phyloP scores from a whole-genome alignment of 495 filamentous ascomycete species.

The Staphylotrichum tortipilum region DNA sequence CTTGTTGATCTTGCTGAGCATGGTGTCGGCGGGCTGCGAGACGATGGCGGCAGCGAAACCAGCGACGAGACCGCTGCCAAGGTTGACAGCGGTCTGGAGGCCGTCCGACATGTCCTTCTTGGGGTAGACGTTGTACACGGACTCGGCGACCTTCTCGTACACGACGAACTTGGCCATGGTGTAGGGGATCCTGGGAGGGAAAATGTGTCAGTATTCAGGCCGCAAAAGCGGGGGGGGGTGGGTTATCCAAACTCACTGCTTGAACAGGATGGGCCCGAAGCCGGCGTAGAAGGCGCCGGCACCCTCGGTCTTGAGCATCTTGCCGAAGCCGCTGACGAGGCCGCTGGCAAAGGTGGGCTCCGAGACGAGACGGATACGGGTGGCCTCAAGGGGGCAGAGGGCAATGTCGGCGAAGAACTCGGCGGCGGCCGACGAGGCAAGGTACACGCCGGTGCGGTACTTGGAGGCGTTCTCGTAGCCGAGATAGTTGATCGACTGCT shows the following conservation, averaged over 20 bases:
- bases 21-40: slow-evolving; percentile 97
- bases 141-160: slow-evolving; percentile 92
- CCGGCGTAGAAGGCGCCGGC: slow-evolving; percentile 87
- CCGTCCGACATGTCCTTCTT: slow-evolving; percentile 66
- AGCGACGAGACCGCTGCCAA: slow-evolving; percentile 89
- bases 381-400: slow-evolving; percentile 88
- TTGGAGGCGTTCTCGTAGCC: slow-evolving; percentile 72
- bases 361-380: slow-evolving; percentile 89
- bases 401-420: slow-evolving; percentile 95
- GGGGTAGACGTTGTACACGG: slow-evolving; percentile 61
- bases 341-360: slow-evolving; percentile 79
- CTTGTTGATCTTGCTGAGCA: slow-evolving; percentile 99
- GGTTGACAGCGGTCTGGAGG: slow-evolving; percentile 81
- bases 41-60: slow-evolving; percentile 96
- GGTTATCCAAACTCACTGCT: slow-evolving; percentile 81
- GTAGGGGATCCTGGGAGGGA: slow-evolving; percentile 93
- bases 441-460: slow-evolving; percentile 84
- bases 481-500: slow-evolving; percentile 75
- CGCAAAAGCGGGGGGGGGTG: not conserved
- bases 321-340: slow-evolving; percentile 71
- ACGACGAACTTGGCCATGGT: slow-evolving; percentile 99
- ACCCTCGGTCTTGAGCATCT: slow-evolving; percentile 81
- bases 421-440: slow-evolving; percentile 71
- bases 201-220: slow-evolving; percentile 8
- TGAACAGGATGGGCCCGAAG: slow-evolving; percentile 89